phyloP scores from a whole-genome alignment of 345 rosid species.

The Lenwebbia sp. region DNA sequence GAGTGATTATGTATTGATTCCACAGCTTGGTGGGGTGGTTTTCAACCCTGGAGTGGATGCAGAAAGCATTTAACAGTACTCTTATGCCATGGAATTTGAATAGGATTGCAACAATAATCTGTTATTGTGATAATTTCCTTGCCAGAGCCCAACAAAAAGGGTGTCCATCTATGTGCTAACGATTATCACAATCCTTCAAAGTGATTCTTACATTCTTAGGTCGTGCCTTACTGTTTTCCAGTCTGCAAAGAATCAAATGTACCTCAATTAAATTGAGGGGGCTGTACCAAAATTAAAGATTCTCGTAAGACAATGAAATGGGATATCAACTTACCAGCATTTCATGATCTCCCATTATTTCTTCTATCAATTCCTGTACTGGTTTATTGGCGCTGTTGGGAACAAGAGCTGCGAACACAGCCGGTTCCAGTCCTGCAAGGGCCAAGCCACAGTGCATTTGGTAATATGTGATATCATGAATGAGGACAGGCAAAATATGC shows the following conservation, averaged over 20 bases:
- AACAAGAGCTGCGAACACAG: constrained; percentile 81
- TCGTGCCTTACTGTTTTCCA: constrained; percentile 10
- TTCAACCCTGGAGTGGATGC: background rate
- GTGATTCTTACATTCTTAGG: background rate
- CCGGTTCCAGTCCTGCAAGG: constrained; percentile 56
- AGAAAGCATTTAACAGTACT: background rate
- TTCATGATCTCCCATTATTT: constrained; percentile 90
- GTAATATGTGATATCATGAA: background rate
- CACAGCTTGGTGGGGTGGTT: background rate
- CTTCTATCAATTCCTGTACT: constrained; percentile 56
- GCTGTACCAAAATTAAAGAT: background rate
- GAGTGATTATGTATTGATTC: background rate
- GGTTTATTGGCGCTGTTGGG: constrained; percentile 74
- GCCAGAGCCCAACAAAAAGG: background rate
- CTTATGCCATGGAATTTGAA: background rate
- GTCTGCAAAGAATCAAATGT: constrained; percentile 24
- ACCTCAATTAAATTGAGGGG: background rate
- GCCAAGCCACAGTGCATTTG: background rate
- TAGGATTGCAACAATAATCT: background rate
- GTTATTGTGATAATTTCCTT: background rate
- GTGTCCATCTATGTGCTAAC: fast-evolving
- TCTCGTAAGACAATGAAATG: background rate
- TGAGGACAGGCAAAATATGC: background rate
- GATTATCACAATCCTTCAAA: background rate
- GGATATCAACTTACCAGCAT: constrained; percentile 46